Conservation (phyloP, 2,329 filamentous ascomycete species). For the Beauveria pseudobassiana region DNA sequence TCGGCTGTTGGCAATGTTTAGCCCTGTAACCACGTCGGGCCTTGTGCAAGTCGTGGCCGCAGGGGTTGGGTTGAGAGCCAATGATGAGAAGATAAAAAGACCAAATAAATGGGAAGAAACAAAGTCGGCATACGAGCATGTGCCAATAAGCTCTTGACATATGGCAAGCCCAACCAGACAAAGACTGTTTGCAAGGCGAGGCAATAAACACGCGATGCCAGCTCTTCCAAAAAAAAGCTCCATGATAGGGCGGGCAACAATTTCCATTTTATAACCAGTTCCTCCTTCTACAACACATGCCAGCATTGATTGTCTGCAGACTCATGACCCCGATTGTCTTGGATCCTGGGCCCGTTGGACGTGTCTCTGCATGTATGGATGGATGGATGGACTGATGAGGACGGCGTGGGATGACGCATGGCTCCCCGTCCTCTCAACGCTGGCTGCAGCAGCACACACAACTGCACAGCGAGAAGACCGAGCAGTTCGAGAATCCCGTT, state of each 20-base stretch:
- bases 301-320: not conserved
- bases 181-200: not conserved
- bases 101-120: not conserved
- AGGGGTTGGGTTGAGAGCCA: not conserved
- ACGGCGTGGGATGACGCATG: not conserved
- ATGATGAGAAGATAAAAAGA: not conserved
- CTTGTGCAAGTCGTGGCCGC: not conserved
- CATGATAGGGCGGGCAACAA: not conserved
- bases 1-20: not conserved
- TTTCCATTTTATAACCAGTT: constrained; percentile 2
- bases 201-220: not conserved
- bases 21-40: not conserved
- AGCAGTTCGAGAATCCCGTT: not conserved
- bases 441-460: not conserved
- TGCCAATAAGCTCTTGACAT: not conserved
- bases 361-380: constrained; percentile 3
- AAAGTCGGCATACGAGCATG: no score
- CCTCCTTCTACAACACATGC: not conserved
- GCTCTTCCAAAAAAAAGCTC: not conserved
- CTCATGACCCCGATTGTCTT: not conserved
- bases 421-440: not conserved
- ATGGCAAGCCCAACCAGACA: not conserved
- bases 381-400: not conserved
- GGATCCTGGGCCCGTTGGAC: not conserved
- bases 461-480: not conserved